Base-by-base conservation (phyloP, 805 yeast species). In the Saccharomycodes ludwigii region DNA sequence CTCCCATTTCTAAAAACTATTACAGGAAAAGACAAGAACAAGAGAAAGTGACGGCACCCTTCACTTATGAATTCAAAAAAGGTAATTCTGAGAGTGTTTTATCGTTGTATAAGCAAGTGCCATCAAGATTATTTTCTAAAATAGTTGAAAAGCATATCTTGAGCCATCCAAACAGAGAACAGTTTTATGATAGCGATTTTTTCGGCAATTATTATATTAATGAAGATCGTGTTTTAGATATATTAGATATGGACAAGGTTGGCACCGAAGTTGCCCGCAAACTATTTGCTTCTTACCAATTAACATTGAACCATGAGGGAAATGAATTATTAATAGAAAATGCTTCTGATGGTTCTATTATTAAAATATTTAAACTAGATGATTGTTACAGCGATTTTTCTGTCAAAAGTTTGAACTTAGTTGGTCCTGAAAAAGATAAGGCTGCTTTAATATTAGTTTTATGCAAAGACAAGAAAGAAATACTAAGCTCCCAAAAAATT, bases 331-430 rank as follows among this genome's bases (percentile, higher is more conserved):
- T 18, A 16, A 23, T 30, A 11, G 4, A 24, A 8, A 27, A 34
- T 12, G 22, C 21, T 9, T n/a, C n/a, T n/a, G 17, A 27, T 18
- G 31, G 32, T n/a, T 14, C 19, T 5, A 5, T 34, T 10, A 31
- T 30, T 17, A 34, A 34, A 19, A 23, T 34, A 6, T 34, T 34
- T 34, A 31, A 34, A 19, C 27, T 34, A 13, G 29, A 25, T 18
- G 27, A 22, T n/a, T 9, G 29, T 12, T 34, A 30, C 17, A 34
- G 27, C n/a, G 15, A n/a, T 11, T 18, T 34, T 5, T 16, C 37
- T 6, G 24, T 34, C 16, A 25, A 30, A 12, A 21, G 27, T n/a
- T 22, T 31, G 18, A 26, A 27, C 8, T 21, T 24, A n/a, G 18
- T 34, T 22, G 37, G n/a, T n/a, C n/a, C n/a, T n/a, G n/a, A n/a